These are phyloP conservation scores for Termitomyces sp. DNA, from an alignment of 768 basidiomycete genomes.

Conservation along the genomic window DNA sequence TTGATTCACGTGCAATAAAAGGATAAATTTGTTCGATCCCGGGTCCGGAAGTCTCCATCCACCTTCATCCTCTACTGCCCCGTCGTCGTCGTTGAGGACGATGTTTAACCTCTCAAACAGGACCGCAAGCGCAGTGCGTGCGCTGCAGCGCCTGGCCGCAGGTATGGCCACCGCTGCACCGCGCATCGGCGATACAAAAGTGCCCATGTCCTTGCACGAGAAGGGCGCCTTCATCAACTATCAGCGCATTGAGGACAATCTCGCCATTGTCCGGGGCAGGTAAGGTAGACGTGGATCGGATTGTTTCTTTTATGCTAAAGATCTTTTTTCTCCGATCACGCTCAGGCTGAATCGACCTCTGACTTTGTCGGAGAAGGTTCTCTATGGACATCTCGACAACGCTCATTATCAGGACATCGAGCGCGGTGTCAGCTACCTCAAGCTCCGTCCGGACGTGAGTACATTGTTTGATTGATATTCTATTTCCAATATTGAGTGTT, in stretches of 20 bases:
- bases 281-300: constrained; percentile 21
- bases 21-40: constrained; percentile 35
- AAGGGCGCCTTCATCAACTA: constrained; percentile 87
- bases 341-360: constrained; percentile 81
- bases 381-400: constrained; percentile 98
- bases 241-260: constrained; percentile 97
- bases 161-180: constrained; percentile 81
- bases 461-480: neutral
- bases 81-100: constrained; percentile 38
- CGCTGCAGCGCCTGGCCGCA: constrained; percentile 48
- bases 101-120: constrained; percentile 60
- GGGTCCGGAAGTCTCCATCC: constrained; percentile 32
- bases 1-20: constrained; percentile 35
- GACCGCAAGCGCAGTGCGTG: constrained; percentile 50
- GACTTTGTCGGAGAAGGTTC: constrained; percentile 94
- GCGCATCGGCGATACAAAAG: constrained; percentile 86
- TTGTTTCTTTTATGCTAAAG: neutral
- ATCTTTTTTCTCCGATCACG: neutral
- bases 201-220: constrained; percentile 84
- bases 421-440: constrained; percentile 93
- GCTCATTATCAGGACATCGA: constrained; percentile 87
- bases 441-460: constrained; percentile 94
- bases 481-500: constrained; percentile 6
- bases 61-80: constrained; percentile 15
- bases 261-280: constrained; percentile 83